Base-by-base conservation (phyloP, 2,329 filamentous ascomycete species). In the Alternaria sp. region DNA sequence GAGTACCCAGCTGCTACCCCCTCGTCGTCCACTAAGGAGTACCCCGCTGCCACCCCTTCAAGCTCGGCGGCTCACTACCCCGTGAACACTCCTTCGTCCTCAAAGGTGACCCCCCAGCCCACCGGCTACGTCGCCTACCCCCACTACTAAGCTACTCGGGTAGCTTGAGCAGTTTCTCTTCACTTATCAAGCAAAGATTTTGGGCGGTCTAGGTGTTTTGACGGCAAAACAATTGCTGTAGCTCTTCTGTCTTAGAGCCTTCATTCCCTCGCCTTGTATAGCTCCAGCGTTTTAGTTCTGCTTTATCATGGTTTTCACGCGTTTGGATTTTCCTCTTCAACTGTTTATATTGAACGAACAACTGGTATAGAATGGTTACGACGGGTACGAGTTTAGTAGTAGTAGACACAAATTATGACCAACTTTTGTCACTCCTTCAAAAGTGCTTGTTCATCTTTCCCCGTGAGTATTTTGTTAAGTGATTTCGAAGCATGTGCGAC, bases 381-480 rank as follows among this genome's bases (percentile, higher is more conserved):
- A 59, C 36, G 6, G 86, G 90, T 19, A 57, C 13, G 52, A 26
- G 36, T 21, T 54, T 28, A 40, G 52, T 44, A 54, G 44, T 21
- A 91, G n/a, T 92, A 92, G 0, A 91, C 95, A 77, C 86, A 90
- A 23, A 91, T 95, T 47, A 46, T 44, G 32, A 26, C 52, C 32
- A 54, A 54, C 32, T 19, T 54, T 54, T 54, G 52, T 54, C 52
- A 54, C 32, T 54, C 52, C 36, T 44, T 54, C 21, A 54, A 25
- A 54, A 44, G 6, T 54, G 12, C 19, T 44, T 11, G 36, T 5
- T 44, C 36, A 15, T 21, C 7, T 44, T 15, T n/a, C 9, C 6
- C 6, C 13, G 30, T 52, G 23, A n/a, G n/a, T n/a, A n/a, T n/a
- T n/a, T n/a, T n/a, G n/a, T n/a, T n/a, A n/a, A n/a, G n/a, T n/a